These are phyloP conservation scores for Gloeophyllum trabeum DNA, from an alignment of 768 basidiomycete species.

Conservation along the genomic window DNA sequence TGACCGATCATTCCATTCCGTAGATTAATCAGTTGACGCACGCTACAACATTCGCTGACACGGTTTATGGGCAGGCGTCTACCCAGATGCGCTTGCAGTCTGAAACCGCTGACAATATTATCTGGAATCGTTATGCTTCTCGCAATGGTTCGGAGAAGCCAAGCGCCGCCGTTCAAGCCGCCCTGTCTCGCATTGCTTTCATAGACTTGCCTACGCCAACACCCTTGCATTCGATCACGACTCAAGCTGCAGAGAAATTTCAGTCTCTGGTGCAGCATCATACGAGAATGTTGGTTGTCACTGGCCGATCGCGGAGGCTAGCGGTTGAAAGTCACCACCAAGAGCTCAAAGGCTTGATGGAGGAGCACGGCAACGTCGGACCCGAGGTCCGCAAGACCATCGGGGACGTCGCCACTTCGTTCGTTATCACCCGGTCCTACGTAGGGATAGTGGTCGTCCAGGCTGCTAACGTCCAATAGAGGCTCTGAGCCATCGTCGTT, in stretches of 20 bases:
- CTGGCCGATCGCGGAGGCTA: slow-evolving; percentile 66
- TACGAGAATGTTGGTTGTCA: slow-evolving; percentile 45
- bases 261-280: slow-evolving; percentile 9
- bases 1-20: not conserved
- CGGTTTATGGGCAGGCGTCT: slow-evolving; percentile 52
- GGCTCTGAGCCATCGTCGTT: too few species aligned
- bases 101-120: slow-evolving; percentile 73
- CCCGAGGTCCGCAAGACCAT: slow-evolving; percentile 70
- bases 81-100: slow-evolving; percentile 65
- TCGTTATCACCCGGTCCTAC: slow-evolving; percentile 51
- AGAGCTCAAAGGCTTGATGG: slow-evolving; percentile 60
- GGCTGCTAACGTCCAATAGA: slow-evolving; percentile 31
- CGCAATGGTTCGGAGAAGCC: slow-evolving; percentile 5
- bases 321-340: slow-evolving; percentile 58
- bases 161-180: slow-evolving; percentile 13
- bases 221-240: slow-evolving; percentile 47
- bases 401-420: slow-evolving; percentile 73
- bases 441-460: slow-evolving; percentile 62
- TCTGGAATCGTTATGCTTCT: slow-evolving; percentile 55
- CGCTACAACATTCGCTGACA: slow-evolving; percentile 44
- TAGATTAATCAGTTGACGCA: slow-evolving; percentile 4
- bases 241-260: slow-evolving; percentile 23
- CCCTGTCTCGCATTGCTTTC: slow-evolving; percentile 55
- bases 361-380: slow-evolving; percentile 41
- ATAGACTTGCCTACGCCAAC: slow-evolving; percentile 37